Base-by-base conservation (phyloP, 2,329 filamentous ascomycete genomes). In the Aspergillus eucalypticola region DNA sequence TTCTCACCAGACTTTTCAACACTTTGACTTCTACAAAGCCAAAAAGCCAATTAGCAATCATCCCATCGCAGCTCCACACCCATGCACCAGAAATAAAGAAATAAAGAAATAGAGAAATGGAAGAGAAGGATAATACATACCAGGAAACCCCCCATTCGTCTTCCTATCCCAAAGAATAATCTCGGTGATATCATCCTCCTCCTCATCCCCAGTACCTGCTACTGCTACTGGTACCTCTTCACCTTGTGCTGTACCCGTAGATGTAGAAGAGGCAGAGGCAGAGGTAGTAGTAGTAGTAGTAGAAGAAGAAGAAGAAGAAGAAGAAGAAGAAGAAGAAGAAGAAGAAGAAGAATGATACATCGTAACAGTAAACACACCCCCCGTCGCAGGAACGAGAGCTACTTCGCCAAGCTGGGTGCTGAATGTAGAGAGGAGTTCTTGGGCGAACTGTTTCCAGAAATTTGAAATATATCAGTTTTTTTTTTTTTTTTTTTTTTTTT, bases 361-460 rank as follows among this genome's bases (percentile, higher is more conserved):
- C 60, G 88, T 84, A 11, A 98, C 88, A 21, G 86, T 83, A 71
- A 98, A 99, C 2, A 90, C 82, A 0, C 95, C 94, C 17, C 94
- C 92, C 0, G 91, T 96, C 13, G 87, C 83, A 0, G 95, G 95
- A 65, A 96, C 86, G 7, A 99, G 84, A 15, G 94, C 88, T 8
- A 98, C 89, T 76, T 98, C 94, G 62, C 92, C 93, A 2, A 98
- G 84, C 48, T 86, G 83, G 1, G 88, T 91, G 57, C 86, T 86
- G 79, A 99, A 99, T 0, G 94, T 99, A 1, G 92, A 96, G 39
- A 99, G 87, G 48, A 99, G 87, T 77, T 98, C 95, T 82, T 98
- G 95, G 52, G 89, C 94, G 75, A 90, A 97, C 91, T 96, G 67
- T 38, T 19, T 25, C 23, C 8, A 11, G n/a, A n/a, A n/a, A n/a